Evolutionary conservation across 2,329 filamentous ascomycete species (phyloP).

Genomic region (Penicillium paneum): DNA sequence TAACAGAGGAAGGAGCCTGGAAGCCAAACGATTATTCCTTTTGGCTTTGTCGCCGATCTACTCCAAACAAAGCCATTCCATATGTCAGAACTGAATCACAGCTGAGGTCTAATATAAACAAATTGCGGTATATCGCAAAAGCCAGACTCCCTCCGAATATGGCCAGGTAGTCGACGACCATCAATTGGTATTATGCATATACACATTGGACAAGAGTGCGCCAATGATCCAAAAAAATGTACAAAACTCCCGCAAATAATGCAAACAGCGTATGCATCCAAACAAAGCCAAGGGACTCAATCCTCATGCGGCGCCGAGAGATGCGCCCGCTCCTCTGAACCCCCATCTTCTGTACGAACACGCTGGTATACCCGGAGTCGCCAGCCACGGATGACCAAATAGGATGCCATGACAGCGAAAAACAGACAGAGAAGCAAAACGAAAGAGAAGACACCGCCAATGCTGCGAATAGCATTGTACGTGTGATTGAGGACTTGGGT

Average conservation of each 20-base stretch:
- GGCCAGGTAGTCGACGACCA: background rate
- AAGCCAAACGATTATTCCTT: background rate
- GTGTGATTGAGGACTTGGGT: constrained; percentile 15
- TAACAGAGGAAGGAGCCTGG: too few species aligned
- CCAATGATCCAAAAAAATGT: constrained; percentile 1
- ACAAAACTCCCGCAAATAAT: constrained; percentile 10
- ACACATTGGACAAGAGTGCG: constrained; percentile 1
- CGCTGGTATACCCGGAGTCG: constrained; percentile 24
- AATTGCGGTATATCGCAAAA: background rate
- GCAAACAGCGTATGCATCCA: background rate
- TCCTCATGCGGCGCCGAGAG: constrained; percentile 13
- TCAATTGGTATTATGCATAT: constrained; percentile 6
- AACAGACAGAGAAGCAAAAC: constrained; percentile 18
- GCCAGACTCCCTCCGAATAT: background rate
- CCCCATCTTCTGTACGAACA: constrained; percentile 10
- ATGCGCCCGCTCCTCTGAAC: constrained; percentile 13
- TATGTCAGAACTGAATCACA: background rate
- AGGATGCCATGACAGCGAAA: constrained; percentile 14
- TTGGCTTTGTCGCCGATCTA: background rate
- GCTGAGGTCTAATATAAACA: background rate
- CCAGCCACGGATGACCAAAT: constrained; percentile 23
- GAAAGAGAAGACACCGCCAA: constrained; percentile 20
- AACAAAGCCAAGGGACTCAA: background rate
- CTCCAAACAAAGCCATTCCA: background rate
- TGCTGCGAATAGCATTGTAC: constrained; percentile 17